Evolutionary conservation across 2,329 filamentous ascomycete species (phyloP).

Genomic region (Cercospora sojina): DNA sequence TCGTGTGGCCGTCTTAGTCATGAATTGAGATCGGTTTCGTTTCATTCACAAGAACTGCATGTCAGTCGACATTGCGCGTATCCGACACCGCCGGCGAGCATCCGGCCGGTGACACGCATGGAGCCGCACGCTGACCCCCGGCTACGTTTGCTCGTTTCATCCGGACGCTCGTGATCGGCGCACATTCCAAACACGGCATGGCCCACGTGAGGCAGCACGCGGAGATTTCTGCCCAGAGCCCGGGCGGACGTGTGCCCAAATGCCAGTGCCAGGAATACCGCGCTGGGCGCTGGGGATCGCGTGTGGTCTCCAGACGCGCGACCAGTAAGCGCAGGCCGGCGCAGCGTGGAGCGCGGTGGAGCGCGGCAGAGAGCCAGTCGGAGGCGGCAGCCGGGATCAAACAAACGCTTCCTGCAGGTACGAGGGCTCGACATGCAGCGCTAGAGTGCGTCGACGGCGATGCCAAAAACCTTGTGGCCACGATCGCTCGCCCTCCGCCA

Average conservation of each 20-base stretch:
- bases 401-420: slow-evolving; percentile 27
- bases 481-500: neutral
- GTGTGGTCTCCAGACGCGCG: neutral
- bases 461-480: neutral
- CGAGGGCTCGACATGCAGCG: slow-evolving; percentile 14
- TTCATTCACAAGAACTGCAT: neutral
- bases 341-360: neutral
- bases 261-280: neutral
- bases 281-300: neutral
- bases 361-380: slow-evolving; percentile 21
- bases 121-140: neutral
- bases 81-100: neutral
- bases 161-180: neutral
- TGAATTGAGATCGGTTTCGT: neutral
- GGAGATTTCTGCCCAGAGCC: neutral
- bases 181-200: slow-evolving; percentile 1
- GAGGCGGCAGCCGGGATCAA: slow-evolving; percentile 25
- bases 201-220: neutral
- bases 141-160: neutral
- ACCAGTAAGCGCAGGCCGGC: neutral
- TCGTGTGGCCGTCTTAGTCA: slow-evolving; percentile 2
- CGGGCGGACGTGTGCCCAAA: neutral
- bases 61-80: neutral
- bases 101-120: neutral
- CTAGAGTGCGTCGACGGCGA: neutral